These are phyloP conservation scores for Aspergillus olivimuriae DNA, from an alignment of 495 filamentous ascomycete species.

Conservation along the genomic window DNA sequence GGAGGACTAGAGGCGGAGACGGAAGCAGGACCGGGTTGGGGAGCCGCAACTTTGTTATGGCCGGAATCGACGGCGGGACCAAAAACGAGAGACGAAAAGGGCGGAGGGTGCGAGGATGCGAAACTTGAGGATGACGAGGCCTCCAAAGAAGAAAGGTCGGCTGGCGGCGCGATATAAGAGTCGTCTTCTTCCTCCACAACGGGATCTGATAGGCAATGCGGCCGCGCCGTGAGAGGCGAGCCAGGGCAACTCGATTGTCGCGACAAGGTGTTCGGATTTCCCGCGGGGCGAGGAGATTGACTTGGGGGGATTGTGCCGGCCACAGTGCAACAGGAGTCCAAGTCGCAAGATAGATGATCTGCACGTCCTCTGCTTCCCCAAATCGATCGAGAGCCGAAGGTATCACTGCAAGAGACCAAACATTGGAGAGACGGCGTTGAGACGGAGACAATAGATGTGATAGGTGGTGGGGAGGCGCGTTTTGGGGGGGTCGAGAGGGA, in stretches of 20 bases:
- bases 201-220: slow-evolving; percentile 38
- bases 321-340: background rate
- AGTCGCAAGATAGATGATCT: too few species aligned
- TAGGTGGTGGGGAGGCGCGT: too few species aligned
- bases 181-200: slow-evolving; percentile 44
- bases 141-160: slow-evolving; percentile 54
- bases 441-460: background rate
- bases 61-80: slow-evolving; percentile 33
- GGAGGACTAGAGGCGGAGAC: slow-evolving; percentile 49
- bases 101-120: slow-evolving; percentile 49
- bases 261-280: slow-evolving; percentile 57
- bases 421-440: background rate
- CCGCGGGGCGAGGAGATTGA: slow-evolving; percentile 1
- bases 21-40: slow-evolving; percentile 51
- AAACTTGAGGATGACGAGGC: slow-evolving; percentile 57
- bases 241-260: slow-evolving; percentile 54
- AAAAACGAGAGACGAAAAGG: slow-evolving; percentile 60
- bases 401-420: background rate
- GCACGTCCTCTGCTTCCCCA: too few species aligned
- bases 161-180: slow-evolving; percentile 53
- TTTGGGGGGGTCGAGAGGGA: too few species aligned
- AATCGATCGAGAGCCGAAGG: background rate
- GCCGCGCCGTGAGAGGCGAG: slow-evolving; percentile 59
- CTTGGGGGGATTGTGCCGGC: background rate
- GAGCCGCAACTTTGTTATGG: slow-evolving; percentile 45